Evolutionary conservation across 495 filamentous ascomycete species (phyloP).

Genomic region (Cenococcum geophilum): DNA sequence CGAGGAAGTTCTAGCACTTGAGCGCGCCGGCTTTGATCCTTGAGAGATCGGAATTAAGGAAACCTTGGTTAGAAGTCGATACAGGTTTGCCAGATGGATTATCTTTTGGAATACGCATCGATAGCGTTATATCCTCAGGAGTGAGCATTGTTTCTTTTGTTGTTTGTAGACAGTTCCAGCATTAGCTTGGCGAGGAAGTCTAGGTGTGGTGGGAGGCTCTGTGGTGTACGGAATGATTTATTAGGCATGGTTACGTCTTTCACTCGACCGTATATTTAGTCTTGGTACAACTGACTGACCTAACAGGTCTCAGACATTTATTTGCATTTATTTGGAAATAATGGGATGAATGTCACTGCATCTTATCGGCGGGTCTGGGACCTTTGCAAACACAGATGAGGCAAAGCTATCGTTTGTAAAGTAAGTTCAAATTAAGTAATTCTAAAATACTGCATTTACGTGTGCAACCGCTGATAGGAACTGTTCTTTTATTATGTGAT

Average conservation of each 20-base stretch:
- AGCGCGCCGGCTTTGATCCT: background rate
- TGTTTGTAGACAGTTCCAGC: background rate
- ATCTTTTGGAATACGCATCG: background rate
- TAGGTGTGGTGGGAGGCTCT: background rate
- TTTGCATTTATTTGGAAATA: background rate
- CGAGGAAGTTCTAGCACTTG: constrained; percentile 5
- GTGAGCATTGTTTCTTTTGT: background rate
- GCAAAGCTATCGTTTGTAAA: too few species aligned
- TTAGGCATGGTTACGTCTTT: background rate
- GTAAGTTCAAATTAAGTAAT: too few species aligned
- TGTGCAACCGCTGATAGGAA: too few species aligned
- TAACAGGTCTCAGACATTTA: too few species aligned
- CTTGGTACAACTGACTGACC: too few species aligned
- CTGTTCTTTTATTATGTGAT: too few species aligned
- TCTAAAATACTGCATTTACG: too few species aligned
- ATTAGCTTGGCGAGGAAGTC: background rate
- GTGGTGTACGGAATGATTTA: background rate
- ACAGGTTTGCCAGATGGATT: background rate
- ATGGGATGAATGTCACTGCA: background rate
- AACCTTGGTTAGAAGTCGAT: background rate
- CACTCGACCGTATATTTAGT: background rate
- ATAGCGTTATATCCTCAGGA: background rate
- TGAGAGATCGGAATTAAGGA: background rate
- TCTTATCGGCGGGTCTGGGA: background rate
- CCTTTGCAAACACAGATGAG: too few species aligned